Conservation (phyloP, 805 yeast genomes). For the Naumovozyma baii region DNA sequence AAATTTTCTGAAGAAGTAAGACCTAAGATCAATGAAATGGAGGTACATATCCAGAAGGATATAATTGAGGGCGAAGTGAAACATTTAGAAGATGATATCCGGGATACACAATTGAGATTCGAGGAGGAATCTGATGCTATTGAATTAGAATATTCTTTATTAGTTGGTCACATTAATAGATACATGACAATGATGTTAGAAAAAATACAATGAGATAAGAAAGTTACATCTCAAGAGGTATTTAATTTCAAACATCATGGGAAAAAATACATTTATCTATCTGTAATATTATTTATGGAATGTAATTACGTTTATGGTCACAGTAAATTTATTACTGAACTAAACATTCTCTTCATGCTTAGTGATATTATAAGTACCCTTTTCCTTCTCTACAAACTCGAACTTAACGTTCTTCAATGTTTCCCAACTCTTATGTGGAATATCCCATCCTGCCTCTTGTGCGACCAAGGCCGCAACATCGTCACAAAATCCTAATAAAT, state of each 20-base stretch:
- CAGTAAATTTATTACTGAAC: no score
- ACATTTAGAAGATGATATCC: conserved; percentile 23
- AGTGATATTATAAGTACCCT: conserved; percentile 26
- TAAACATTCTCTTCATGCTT: conserved; percentile 1
- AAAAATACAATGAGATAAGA: conserved; percentile 6
- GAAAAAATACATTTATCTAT: no score
- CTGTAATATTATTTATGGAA: background rate
- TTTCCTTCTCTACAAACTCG: conserved; percentile 17
- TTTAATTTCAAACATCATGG: background rate
- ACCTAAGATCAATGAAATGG: conserved; percentile 40
- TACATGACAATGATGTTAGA: conserved; percentile 31
- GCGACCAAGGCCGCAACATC: conserved; percentile 62
- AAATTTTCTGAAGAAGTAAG: conserved; percentile 41
- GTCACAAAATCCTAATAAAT: conserved; percentile 73
- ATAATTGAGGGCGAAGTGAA: conserved; percentile 34
- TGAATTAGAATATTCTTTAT: conserved; percentile 42
- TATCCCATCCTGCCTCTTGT: conserved; percentile 48
- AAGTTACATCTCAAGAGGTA: background rate
- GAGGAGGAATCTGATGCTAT: conserved; percentile 46
- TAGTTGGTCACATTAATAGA: conserved; percentile 45
- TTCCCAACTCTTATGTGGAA: conserved; percentile 43
- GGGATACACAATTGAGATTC: conserved; percentile 34
- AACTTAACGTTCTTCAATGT: conserved; percentile 19
- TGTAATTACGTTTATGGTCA: background rate
- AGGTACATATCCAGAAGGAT: conserved; percentile 35